These are phyloP conservation scores for Neonectria punicea DNA, from an alignment of 2,329 filamentous ascomycete species.

Conservation along the genomic window DNA sequence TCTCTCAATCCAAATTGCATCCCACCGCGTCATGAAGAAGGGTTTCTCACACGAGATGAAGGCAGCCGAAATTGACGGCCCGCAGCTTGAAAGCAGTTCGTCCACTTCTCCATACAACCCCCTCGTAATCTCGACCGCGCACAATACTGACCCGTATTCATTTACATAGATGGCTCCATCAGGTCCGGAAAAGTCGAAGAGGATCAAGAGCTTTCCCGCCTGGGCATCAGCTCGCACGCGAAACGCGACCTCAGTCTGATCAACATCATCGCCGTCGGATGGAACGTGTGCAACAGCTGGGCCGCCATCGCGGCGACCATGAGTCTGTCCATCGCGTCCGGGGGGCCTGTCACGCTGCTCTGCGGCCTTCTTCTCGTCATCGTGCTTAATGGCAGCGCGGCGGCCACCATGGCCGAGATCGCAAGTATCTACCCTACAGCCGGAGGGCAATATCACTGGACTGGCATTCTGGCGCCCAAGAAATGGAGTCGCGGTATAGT, in stretches of 20 bases:
- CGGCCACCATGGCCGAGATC: slow-evolving; percentile 25
- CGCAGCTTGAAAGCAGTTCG: slow-evolving; percentile 22
- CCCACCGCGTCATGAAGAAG: slow-evolving; percentile 12
- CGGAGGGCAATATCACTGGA: slow-evolving; percentile 52
- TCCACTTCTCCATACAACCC: not conserved
- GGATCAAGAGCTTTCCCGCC: slow-evolving; percentile 15
- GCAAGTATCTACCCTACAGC: slow-evolving; percentile 27
- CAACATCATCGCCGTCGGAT: slow-evolving; percentile 24
- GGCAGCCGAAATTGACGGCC: slow-evolving; percentile 1
- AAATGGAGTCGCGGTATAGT: slow-evolving; percentile 29
- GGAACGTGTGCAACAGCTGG: slow-evolving; percentile 31
- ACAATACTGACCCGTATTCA: not conserved
- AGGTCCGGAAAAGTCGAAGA: slow-evolving; percentile 19
- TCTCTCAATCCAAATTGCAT: not conserved
- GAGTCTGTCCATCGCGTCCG: slow-evolving; percentile 23
- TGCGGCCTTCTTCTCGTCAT: slow-evolving; percentile 23
- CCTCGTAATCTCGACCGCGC: not conserved
- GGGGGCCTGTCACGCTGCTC: slow-evolving; percentile 20
- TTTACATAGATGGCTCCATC: slow-evolving; percentile 16
- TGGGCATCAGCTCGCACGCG: slow-evolving; percentile 18
- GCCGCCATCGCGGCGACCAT: slow-evolving; percentile 36
- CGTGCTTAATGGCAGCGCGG: slow-evolving; percentile 21
- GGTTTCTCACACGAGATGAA: slow-evolving; percentile 14
- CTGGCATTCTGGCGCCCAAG: slow-evolving; percentile 43
- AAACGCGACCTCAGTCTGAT: slow-evolving; percentile 25